phyloP scores from a whole-genome alignment of 768 basidiomycete species.

The Lactarius pseudohatsudake region DNA sequence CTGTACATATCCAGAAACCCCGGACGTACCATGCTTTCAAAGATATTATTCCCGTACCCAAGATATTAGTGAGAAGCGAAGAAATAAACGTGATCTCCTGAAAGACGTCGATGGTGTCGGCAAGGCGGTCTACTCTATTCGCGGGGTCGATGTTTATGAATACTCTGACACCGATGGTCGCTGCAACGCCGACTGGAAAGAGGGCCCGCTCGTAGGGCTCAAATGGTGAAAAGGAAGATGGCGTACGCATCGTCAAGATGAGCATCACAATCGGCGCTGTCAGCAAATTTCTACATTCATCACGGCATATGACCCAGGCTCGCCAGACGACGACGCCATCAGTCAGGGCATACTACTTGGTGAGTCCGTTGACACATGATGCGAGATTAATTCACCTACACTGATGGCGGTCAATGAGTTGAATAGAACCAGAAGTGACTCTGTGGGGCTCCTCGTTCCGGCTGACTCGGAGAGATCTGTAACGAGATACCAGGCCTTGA shows the following conservation, averaged over 20 bases:
- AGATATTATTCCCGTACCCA: not conserved
- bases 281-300: not conserved
- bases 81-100: not conserved
- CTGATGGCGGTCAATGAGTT: not conserved
- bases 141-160: not conserved
- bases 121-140: not conserved
- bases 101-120: not conserved
- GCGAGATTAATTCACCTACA: not conserved
- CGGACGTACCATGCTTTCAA: not conserved
- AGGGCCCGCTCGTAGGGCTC: not conserved
- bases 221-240: no score
- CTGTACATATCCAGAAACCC: not conserved
- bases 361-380: not conserved
- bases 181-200: not conserved
- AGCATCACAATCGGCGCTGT: not conserved
- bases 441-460: not conserved
- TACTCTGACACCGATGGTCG: not conserved
- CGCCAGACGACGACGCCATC: constrained; percentile 8
- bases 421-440: not conserved
- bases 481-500: not conserved
- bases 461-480: not conserved
- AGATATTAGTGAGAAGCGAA: constrained; percentile 1
- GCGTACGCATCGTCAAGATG: not conserved
- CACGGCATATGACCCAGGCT: constrained; percentile 2
- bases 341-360: not conserved